phyloP scores from a whole-genome alignment of 2,329 filamentous ascomycete species.

The Trichoderma atrobrunneum region DNA sequence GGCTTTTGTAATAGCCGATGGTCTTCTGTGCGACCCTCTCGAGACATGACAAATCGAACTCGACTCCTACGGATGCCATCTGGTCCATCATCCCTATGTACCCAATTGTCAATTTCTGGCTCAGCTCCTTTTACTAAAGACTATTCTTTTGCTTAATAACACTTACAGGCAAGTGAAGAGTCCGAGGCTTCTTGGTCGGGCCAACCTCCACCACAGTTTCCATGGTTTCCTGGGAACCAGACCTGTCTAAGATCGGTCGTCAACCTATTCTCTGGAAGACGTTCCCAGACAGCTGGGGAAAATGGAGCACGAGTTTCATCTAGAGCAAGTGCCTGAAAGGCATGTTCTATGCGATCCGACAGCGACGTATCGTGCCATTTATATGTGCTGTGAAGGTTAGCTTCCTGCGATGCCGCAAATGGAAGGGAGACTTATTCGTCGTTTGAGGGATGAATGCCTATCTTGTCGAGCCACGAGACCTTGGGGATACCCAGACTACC shows the following conservation, averaged over 20 bases:
- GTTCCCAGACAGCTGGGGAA: conserved; percentile 55
- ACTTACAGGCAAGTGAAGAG: conserved; percentile 39
- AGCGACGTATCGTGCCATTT: conserved; percentile 54
- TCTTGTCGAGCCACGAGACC: conserved; percentile 43
- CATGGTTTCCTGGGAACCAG: conserved; percentile 71
- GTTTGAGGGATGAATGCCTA: conserved; percentile 46
- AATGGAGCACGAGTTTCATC: conserved; percentile 56
- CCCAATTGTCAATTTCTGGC: neutral
- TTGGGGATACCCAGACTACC: conserved; percentile 46
- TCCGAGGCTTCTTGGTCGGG: conserved; percentile 46
- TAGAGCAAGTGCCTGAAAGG: conserved; percentile 58
- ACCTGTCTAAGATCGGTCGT: conserved; percentile 48
- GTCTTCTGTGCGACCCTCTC: conserved; percentile 40
- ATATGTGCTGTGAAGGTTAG: conserved; percentile 40
- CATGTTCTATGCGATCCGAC: conserved; percentile 53
- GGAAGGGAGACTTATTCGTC: conserved; percentile 42
- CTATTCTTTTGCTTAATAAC: neutral
- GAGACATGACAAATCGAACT: conserved; percentile 45
- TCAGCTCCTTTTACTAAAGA: neutral
- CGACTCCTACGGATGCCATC: conserved; percentile 48
- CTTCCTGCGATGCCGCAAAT: neutral
- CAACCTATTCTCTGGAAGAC: conserved; percentile 36
- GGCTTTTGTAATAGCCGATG: conserved; percentile 32
- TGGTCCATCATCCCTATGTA: conserved; percentile 55
- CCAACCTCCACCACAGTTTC: conserved; percentile 69